Conservation (phyloP, 2,329 filamentous ascomycete species). For the Fusarium sp. region DNA sequence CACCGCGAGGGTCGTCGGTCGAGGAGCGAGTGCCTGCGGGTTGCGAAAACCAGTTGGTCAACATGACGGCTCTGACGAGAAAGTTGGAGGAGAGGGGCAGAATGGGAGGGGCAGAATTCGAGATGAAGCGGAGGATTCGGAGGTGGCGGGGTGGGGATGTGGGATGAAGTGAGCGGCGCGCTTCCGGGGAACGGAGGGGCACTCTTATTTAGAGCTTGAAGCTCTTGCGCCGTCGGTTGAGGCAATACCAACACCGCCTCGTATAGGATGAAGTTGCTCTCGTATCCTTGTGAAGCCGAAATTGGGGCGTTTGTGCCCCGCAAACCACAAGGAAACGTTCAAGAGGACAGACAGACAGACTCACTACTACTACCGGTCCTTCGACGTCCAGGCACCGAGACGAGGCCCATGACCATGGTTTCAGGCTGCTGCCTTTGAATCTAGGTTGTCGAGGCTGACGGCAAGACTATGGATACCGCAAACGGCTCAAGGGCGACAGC, state of each 20-base stretch:
- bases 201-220: conserved; percentile 36
- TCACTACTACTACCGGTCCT: conserved; percentile 50
- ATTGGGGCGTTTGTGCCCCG: conserved; percentile 9
- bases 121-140: conserved; percentile 45
- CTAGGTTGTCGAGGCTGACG: conserved; percentile 11
- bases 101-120: conserved; percentile 29
- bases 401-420: conserved; percentile 54
- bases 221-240: conserved; percentile 26
- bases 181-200: conserved; percentile 41
- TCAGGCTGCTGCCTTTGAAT: conserved; percentile 27
- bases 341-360: conserved; percentile 29
- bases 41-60: conserved; percentile 61
- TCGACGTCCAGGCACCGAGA: conserved; percentile 51
- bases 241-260: conserved; percentile 14
- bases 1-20: conserved; percentile 66
- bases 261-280: conserved; percentile 2
- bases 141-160: conserved; percentile 44
- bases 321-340: conserved; percentile 7
- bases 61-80: conserved; percentile 52
- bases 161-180: conserved; percentile 38
- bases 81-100: conserved; percentile 38
- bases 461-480: conserved; percentile 3
- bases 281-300: conserved; percentile 14
- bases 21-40: conserved; percentile 68
- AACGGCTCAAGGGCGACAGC: conserved; percentile 2